Base-by-base conservation (phyloP, 768 basidiomycete genomes). In the Megacollybia marginata region DNA sequence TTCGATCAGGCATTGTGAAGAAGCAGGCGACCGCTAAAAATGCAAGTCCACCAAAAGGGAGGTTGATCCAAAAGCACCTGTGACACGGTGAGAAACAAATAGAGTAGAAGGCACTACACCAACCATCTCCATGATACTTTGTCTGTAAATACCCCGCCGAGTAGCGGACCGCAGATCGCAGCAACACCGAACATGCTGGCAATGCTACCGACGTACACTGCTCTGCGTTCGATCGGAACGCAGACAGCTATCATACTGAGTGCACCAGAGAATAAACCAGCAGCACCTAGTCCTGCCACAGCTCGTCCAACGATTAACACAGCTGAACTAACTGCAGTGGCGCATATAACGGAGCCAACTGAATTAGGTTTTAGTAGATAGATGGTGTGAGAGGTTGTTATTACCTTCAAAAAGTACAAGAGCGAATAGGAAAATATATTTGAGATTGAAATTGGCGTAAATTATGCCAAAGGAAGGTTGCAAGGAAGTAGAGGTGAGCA, bases 321-420 rank as follows among this genome's bases (percentile, higher is more conserved):
- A 35, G 55, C 50, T 19, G 67, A 57, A 44, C 47, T 57, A 2
- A 55, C 52, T n/a, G 64, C 59, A 13, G 62, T 61, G 16, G 69
- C 76, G 54, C 73, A 75, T 36, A 74, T 57, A 15, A 70, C 53
- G 1, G 66, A 69, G 3, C 76, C 75, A 18, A 75, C 52, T 53
- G 75, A 47, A 73, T 53, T 1, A 51, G 4, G 15, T 62, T 54
- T 40, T 18, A 23, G n/a, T 38, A 48, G 10, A 23, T 38, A 40
- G n/a, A 64, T 63, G 54, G 48, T 34, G 63, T 52, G 4, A 59
- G 52, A 2, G 61, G 57, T 15, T n/a, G 58, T 55, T n/a, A 54
- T 36, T 13, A 10, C n/a, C 10, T 33, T 31, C 42, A 43, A 23
- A 49, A 40, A 40, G 13, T 15, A 40, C 38, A 6, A 49, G 42